Base-by-base conservation (phyloP, 345 rosid species). In the Camelina sativa region DNA sequence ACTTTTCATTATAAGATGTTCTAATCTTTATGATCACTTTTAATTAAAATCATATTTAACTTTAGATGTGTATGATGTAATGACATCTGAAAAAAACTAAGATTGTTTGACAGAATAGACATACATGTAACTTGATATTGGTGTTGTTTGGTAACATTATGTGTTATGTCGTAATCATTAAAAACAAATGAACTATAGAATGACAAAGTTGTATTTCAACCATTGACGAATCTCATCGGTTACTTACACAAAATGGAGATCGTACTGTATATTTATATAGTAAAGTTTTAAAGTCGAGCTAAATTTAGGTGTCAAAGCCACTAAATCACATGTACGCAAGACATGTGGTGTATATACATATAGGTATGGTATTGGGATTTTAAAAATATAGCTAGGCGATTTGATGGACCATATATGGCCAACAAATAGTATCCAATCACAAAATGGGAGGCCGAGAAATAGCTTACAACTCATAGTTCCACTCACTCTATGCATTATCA, bases 391-490 rank as follows among this genome's bases (percentile, higher is more conserved):
- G 66, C 46, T 23, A 69, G 17, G 52, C 64, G 76, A 71, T 77
- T 41, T 56, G 72, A 77, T 71, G 72, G 80, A 77, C 72, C 80
- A 71, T 65, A 71, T 65, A 77, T 50, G 34, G 71, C 67, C 71
- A 71, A 77, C 72, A 71, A 65, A 77, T 77, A 65, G 71, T 51
- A 77, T 71, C 77, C 77, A 71, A 72, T 78, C 73, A 72, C 73
- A 50, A 65, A 72, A 65, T 41, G 73, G 73, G 52, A 71, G 77
- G 80, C 38, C 67, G 13, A 38, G 54, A 72, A 71, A 77, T 72
- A 66, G 56, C 67, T 30, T 72, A 72, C 69, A 78, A 78, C 81
- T 72, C 81, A 78, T 61, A 72, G 16, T 78, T 78, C 81, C 81
- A 78, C 81, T 72, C 48, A 77, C 51, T 66, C 67, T 70, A 63